Percentiles rank a stretch among this genome's conserved stretches.
Evolutionary conservation across 331 rosid genomes (phyloP).

Genomic region (Spiraea crenata): DNA sequence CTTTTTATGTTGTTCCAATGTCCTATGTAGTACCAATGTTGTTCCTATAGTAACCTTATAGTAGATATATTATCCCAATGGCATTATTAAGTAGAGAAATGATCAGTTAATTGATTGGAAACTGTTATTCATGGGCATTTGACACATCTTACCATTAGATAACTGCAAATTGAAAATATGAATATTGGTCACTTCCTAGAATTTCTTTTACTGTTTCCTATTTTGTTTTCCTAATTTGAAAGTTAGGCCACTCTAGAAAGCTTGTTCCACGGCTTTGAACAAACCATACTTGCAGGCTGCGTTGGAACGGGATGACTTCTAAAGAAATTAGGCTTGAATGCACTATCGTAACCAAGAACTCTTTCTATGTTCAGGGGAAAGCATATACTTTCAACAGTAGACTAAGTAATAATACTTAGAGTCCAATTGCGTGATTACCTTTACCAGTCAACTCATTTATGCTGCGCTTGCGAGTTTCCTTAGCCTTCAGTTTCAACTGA

Average conservation of each 20-base stretch:
- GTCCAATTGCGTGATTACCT: conserved; percentile 38
- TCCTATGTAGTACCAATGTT: too few relatives aligned
- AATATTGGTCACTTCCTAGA: neutral
- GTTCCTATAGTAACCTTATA: too few relatives aligned
- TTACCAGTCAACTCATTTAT: conserved; percentile 53
- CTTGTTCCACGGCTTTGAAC: neutral
- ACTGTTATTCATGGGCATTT: too few relatives aligned
- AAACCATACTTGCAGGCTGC: neutral
- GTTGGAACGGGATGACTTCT: neutral
- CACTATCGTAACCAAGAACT: neutral
- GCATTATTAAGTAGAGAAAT: too few relatives aligned
- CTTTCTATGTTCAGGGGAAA: neutral
- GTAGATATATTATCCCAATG: too few relatives aligned
- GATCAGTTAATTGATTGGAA: too few relatives aligned
- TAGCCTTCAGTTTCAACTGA: conserved; percentile 39
- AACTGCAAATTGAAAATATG: too few relatives aligned
- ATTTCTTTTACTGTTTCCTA: neutral
- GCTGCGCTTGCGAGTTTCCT: conserved; percentile 54
- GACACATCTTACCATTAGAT: too few relatives aligned
- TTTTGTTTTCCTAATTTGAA: too few relatives aligned
- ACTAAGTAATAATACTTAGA: conserved; percentile 4
- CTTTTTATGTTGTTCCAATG: too few relatives aligned
- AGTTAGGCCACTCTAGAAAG: neutral
- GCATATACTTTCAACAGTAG: neutral
- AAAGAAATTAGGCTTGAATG: neutral